Evolutionary conservation across 257 asterid genomes (phyloP).

Genomic region (Solanum pinnatisectum): DNA sequence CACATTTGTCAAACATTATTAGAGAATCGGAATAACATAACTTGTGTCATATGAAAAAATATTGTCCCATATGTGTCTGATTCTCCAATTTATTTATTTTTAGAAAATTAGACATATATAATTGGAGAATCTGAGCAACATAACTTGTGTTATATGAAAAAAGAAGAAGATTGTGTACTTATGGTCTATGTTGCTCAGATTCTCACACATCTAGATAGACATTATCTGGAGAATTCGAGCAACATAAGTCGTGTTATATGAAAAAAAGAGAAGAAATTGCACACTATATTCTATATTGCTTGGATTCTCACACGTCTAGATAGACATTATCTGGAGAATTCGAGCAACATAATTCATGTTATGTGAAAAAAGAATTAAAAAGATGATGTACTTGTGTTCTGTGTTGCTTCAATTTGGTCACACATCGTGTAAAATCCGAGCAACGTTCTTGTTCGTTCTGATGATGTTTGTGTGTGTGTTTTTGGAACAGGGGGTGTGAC

Average conservation of each 20-base stretch:
- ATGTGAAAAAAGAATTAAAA: neutral
- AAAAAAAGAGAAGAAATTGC: neutral
- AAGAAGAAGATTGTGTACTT: no score
- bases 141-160: neutral
- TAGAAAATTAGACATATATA: no score
- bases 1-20: neutral
- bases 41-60: neutral
- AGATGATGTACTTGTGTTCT: neutral
- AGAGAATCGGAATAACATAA: neutral
- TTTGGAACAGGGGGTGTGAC: conserved; percentile 66
- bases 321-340: neutral
- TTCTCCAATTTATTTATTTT: no score
- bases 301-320: neutral
- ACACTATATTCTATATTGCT: neutral
- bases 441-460: neutral
- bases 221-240: neutral
- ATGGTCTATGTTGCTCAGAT: neutral
- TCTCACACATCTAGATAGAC: neutral
- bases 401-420: neutral
- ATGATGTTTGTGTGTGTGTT: neutral
- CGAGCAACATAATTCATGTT: neutral
- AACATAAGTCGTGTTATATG: neutral
- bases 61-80: no score
- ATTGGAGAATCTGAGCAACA: no score
- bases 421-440: neutral